phyloP scores from a whole-genome alignment of 768 basidiomycete species.

The Tricholoma terreum region DNA sequence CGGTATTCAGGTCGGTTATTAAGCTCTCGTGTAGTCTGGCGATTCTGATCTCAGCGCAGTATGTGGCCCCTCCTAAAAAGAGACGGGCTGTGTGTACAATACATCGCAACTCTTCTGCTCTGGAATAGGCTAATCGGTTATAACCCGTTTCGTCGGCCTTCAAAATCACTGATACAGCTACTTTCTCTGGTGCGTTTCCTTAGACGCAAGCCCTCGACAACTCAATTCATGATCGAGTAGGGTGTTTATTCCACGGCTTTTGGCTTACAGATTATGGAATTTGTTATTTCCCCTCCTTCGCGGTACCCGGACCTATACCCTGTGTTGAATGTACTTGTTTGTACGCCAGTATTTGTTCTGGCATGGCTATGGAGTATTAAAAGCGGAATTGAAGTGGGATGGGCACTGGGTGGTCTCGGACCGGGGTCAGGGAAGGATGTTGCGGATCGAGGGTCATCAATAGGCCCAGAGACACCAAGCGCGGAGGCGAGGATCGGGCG shows the following conservation, averaged over 20 bases:
- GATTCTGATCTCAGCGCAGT: slow-evolving; percentile 39
- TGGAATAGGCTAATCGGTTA: slow-evolving; percentile 88
- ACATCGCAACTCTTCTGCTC: slow-evolving; percentile 58
- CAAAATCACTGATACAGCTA: slow-evolving; percentile 48
- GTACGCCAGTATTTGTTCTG: slow-evolving; percentile 75
- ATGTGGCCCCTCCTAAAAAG: slow-evolving; percentile 89
- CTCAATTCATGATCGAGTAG: slow-evolving; percentile 26
- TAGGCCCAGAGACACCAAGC: too few relatives aligned
- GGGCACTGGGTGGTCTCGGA: slow-evolving; percentile 67
- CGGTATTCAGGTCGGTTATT: slow-evolving; percentile 73
- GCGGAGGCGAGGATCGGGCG: slow-evolving; percentile 7
- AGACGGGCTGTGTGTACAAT: slow-evolving; percentile 77
- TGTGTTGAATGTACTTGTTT: slow-evolving; percentile 80
- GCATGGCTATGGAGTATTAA: slow-evolving; percentile 91
- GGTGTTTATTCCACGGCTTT: slow-evolving; percentile 53
- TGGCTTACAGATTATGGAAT: slow-evolving; percentile 62
- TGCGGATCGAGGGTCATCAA: slow-evolving; percentile 6
- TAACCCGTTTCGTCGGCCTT: slow-evolving; percentile 52
- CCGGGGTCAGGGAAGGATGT: slow-evolving; percentile 6
- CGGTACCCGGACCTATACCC: slow-evolving; percentile 84
- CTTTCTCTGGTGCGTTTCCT: slow-evolving; percentile 49
- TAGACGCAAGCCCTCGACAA: not conserved
- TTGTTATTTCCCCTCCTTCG: slow-evolving; percentile 57
- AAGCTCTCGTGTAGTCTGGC: not conserved
- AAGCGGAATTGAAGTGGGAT: slow-evolving; percentile 72